Percentiles rank a stretch among this genome's conserved stretches.
These are phyloP conservation scores for Furcasterigmium furcatum DNA, from an alignment of 2,329 filamentous ascomycete species.

Conservation along the genomic window DNA sequence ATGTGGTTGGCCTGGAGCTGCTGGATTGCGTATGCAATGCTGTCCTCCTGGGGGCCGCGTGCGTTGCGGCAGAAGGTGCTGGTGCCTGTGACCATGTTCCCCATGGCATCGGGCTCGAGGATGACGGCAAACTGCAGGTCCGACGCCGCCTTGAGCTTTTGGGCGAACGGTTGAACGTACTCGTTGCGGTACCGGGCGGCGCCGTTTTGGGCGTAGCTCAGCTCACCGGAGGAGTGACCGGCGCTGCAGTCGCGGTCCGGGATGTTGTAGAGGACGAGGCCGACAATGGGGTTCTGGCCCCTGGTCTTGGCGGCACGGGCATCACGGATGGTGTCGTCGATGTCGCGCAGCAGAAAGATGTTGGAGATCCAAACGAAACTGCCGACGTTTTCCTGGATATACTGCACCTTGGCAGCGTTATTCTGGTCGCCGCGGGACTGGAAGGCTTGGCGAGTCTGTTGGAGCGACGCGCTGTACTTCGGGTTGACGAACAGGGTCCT, in stretches of 20 bases:
- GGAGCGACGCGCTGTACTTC: conserved; percentile 36
- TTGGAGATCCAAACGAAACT: conserved; percentile 41
- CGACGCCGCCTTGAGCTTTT: conserved; percentile 28
- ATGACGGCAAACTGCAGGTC: conserved; percentile 39
- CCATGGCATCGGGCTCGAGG: conserved; percentile 40
- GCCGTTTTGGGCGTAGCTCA: conserved; percentile 28
- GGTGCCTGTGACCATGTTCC: conserved; percentile 37
- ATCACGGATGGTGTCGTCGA: conserved; percentile 33
- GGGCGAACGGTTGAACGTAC: conserved; percentile 34
- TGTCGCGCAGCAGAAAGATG: conserved; percentile 28
- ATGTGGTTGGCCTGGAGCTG: conserved; percentile 33
- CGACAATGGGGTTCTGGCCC: conserved; percentile 33
- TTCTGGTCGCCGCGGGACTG: conserved; percentile 25
- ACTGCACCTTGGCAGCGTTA: conserved; percentile 32
- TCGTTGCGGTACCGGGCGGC: conserved; percentile 34
- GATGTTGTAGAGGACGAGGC: conserved; percentile 41
- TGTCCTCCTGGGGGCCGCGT: conserved; percentile 32
- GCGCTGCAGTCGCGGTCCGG: conserved; percentile 42
- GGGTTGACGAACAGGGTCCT: conserved; percentile 44
- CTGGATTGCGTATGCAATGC: conserved; percentile 36
- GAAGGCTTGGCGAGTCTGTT: conserved; percentile 32
- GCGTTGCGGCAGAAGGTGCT: conserved; percentile 33
- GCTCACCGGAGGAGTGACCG: conserved; percentile 37
- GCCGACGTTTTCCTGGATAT: conserved; percentile 30
- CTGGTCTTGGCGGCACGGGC: conserved; percentile 31